Conservation (phyloP, 805 yeast genomes). For the Nakazawaea ernobii region DNA sequence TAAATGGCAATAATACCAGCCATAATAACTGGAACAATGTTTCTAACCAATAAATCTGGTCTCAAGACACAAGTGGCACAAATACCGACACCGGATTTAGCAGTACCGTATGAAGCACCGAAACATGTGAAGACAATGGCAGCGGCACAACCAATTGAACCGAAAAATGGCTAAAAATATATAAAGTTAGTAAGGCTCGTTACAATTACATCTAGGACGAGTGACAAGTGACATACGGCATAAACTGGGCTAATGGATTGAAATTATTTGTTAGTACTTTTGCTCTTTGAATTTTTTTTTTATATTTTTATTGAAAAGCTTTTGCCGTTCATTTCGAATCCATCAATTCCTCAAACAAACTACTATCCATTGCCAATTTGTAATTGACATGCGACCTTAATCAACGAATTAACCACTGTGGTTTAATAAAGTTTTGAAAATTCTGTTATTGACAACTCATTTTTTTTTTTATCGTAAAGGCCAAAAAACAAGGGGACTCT, state of each 20-base stretch:
- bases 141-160: constrained; percentile 98
- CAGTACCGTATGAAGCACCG: constrained; percentile 99
- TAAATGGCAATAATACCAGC: constrained; percentile 99
- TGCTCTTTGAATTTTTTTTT: too few species aligned
- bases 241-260: constrained; percentile 55
- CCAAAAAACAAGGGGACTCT: too few species aligned
- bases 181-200: too few species aligned
- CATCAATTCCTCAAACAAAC: too few species aligned
- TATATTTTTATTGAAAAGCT: too few species aligned
- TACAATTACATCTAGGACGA: neutral
- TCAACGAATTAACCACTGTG: too few species aligned
- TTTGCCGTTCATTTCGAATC: neutral
- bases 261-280: constrained; percentile 2
- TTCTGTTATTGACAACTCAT: too few species aligned
- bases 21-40: constrained; percentile 96
- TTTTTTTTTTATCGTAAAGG: neutral
- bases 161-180: constrained; percentile 80
- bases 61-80: constrained; percentile 97
- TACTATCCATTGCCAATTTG: too few species aligned
- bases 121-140: constrained; percentile 98
- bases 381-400: too few species aligned
- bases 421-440: too few species aligned
- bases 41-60: constrained; percentile 92
- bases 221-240: constrained; percentile 35
- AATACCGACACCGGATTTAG: constrained; percentile 98